A percentile compares a stretch with the other conserved stretches of the same genome.
phyloP scores from a whole-genome alignment of 176 grass and related monocot species.

The Olyra latifolia region DNA sequence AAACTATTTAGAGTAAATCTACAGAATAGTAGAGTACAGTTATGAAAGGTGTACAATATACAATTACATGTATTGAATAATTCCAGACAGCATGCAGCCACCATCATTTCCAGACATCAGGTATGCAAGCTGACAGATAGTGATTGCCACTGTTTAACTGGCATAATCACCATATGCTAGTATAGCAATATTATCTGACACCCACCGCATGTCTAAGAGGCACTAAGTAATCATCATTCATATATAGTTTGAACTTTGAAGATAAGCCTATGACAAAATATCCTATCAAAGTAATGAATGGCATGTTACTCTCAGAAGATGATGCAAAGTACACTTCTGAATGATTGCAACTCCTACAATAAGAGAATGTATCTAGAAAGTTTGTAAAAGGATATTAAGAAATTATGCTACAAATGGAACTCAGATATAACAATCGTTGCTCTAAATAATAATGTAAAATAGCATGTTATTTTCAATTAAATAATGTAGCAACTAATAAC shows the following conservation, averaged over 20 bases:
- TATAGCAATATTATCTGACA: not conserved
- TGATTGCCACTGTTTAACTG: not conserved
- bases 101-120: not conserved
- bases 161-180: not conserved
- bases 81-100: not conserved
- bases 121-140: not conserved
- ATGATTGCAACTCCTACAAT: not conserved
- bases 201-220: not conserved
- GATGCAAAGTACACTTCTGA: not conserved
- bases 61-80: not conserved
- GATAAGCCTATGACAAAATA: not conserved
- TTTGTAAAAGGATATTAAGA: not conserved
- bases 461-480: not conserved
- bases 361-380: not conserved
- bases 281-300: not conserved
- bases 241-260: not conserved
- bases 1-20: not conserved
- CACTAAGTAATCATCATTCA: not conserved
- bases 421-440: not conserved
- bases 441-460: conserved; percentile 2
- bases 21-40: not conserved
- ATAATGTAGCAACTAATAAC: not conserved
- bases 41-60: not conserved
- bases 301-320: not conserved
- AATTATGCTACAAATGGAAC: not conserved